These are phyloP conservation scores for Colletotrichum zoysiae DNA, from an alignment of 2,329 filamentous ascomycete genomes.

Conservation along the genomic window DNA sequence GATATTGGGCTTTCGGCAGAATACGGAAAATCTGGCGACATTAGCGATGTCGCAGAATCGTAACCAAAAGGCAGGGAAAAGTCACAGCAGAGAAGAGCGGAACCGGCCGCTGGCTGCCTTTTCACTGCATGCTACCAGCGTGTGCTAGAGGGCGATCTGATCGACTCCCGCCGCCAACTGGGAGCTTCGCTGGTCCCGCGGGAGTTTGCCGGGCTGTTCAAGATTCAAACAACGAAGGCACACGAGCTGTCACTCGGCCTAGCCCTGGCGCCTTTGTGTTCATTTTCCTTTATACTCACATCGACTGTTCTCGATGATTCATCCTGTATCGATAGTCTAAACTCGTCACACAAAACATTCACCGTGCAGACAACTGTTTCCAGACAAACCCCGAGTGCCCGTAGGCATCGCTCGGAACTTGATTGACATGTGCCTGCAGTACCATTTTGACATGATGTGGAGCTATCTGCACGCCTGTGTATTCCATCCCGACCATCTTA, in stretches of 20 bases:
- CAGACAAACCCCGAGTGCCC: background rate
- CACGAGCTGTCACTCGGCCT: background rate
- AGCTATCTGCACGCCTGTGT: background rate
- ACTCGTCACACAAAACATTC: conserved; percentile 10
- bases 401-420: background rate
- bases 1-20: conserved; percentile 22
- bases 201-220: conserved; percentile 3
- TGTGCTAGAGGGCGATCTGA: background rate
- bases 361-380: conserved; percentile 5
- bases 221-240: background rate
- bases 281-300: background rate
- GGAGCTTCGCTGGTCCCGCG: background rate
- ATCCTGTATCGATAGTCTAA: conserved; percentile 16
- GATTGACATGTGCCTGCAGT: background rate
- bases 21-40: conserved; percentile 12
- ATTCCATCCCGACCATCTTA: background rate
- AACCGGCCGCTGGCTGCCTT: conserved; percentile 13
- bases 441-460: conserved; percentile 3
- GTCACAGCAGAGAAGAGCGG: background rate
- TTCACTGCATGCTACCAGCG: background rate
- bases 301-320: background rate
- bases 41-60: background rate
- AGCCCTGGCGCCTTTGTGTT: background rate
- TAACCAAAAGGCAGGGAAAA: background rate
- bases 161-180: background rate